Conservation (phyloP, 2,329 filamentous ascomycete species). For the Aureobasidium sp. region DNA sequence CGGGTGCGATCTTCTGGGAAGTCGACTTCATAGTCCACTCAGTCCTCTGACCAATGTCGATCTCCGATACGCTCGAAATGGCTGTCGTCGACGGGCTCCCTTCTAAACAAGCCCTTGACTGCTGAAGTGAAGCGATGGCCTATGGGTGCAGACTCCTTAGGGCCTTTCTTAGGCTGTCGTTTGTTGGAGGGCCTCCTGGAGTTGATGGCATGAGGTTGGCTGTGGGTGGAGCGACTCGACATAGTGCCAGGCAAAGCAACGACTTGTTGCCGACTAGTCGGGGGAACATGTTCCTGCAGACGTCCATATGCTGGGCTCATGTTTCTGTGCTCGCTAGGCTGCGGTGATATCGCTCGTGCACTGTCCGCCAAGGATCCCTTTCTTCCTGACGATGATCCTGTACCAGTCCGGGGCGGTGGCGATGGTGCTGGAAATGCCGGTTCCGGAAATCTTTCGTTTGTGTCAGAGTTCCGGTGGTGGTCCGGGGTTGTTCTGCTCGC, state of each 20-base stretch:
- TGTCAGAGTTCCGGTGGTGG: background rate
- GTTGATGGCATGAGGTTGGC: background rate
- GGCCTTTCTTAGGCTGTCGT: background rate
- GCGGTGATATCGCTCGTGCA: background rate
- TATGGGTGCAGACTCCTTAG: constrained; percentile 6
- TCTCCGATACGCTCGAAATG: constrained; percentile 23
- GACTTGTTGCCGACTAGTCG: background rate
- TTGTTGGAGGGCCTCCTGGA: background rate
- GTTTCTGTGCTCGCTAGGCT: background rate
- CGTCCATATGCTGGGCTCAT: constrained; percentile 7
- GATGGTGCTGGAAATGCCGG: background rate
- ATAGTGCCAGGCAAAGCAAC: constrained; percentile 13
- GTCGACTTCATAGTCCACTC: background rate
- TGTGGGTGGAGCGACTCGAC: background rate
- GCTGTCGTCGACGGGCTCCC: constrained; percentile 22
- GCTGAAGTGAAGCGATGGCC: constrained; percentile 21
- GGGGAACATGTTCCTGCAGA: background rate
- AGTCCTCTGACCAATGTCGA: constrained; percentile 28
- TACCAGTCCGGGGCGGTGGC: background rate
- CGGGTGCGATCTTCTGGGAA: background rate
- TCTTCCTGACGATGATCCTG: background rate
- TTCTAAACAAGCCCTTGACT: constrained; percentile 25
- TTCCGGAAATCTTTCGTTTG: background rate
- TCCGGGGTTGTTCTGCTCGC: background rate
- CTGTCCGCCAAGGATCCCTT: background rate